Conservation (phyloP, 495 filamentous ascomycete genomes). For the Trichoderma reesei region DNA sequence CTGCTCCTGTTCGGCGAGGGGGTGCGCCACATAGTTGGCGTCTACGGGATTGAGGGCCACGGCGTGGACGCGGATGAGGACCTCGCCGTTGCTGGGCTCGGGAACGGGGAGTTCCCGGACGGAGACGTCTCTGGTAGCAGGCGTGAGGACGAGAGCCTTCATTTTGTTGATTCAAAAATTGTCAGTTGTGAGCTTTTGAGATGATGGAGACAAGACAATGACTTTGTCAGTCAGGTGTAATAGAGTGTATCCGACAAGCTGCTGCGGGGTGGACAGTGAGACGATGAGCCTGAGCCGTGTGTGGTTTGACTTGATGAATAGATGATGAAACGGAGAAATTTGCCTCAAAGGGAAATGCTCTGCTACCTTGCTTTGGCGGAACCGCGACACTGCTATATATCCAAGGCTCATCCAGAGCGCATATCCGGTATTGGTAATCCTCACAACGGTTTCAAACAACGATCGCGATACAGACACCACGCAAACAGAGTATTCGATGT, state of each 20-base stretch:
- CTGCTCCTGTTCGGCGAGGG: constrained; percentile 15
- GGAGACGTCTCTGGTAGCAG: neutral
- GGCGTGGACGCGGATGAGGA: constrained; percentile 33
- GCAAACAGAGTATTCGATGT: neutral
- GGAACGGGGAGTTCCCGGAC: constrained; percentile 20
- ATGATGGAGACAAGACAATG: neutral
- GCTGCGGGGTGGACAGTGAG: neutral
- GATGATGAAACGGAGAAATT: neutral
- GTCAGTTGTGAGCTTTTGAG: no score
- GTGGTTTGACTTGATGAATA: neutral
- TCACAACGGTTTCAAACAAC: neutral
- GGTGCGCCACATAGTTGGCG: constrained; percentile 23
- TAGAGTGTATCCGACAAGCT: neutral
- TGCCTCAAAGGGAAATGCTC: neutral
- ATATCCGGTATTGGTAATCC: neutral
- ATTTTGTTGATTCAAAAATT: neutral
- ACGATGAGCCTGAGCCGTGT: no score
- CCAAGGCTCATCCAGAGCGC: neutral
- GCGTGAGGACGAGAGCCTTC: constrained; percentile 8
- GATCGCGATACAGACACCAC: neutral
- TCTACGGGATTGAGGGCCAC: constrained; percentile 34
- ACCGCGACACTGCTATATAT: neutral
- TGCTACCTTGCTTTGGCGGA: neutral
- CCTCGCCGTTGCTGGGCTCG: constrained; percentile 18
- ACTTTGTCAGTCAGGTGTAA: neutral